phyloP scores from a whole-genome alignment of 2,329 filamentous ascomycete species.

The Cyphellophora attinorum region DNA sequence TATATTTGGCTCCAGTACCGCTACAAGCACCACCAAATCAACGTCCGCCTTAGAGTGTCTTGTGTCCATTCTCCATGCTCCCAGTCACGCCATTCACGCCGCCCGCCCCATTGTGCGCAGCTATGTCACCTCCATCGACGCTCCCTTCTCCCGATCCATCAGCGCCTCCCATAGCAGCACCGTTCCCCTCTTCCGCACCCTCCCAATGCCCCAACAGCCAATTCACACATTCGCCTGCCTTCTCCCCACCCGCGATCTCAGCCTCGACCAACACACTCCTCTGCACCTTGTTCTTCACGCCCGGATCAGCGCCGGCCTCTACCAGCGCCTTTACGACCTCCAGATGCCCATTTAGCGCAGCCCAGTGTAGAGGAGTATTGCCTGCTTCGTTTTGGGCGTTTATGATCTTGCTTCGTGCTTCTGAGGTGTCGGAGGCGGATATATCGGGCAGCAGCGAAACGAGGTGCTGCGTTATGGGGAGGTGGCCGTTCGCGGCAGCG shows the following conservation, averaged over 20 bases:
- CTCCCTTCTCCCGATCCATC: no score
- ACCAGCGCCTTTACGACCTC: conserved; percentile 69
- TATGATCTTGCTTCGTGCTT: conserved; percentile 19
- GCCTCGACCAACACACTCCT: conserved; percentile 71
- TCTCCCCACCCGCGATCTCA: conserved; percentile 36
- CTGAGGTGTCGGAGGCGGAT: not conserved
- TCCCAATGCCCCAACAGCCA: conserved; percentile 20
- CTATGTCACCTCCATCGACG: not conserved
- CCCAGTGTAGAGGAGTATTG: conserved; percentile 92
- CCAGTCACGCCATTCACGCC: no score
- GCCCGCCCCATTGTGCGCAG: not conserved
- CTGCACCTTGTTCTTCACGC: conserved; percentile 70
- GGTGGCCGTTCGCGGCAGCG: conserved; percentile 81
- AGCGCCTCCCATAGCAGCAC: conserved; percentile 5
- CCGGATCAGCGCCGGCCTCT: conserved; percentile 65
- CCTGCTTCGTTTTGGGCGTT: conserved; percentile 64
- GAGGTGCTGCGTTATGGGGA: conserved; percentile 45
- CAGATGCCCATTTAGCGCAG: conserved; percentile 79
- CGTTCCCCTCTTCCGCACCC: conserved; percentile 12
- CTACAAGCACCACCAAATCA: no score
- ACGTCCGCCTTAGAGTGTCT: no score
- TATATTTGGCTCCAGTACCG: no score
- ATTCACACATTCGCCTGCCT: conserved; percentile 14
- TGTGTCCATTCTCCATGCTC: not conserved
- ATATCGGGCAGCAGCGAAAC: conserved; percentile 9